A percentile compares a stretch with the other conserved stretches of the same genome.
Evolutionary conservation across 148 eudicot species (phyloP).

Genomic region (Camellia granthamiana): DNA sequence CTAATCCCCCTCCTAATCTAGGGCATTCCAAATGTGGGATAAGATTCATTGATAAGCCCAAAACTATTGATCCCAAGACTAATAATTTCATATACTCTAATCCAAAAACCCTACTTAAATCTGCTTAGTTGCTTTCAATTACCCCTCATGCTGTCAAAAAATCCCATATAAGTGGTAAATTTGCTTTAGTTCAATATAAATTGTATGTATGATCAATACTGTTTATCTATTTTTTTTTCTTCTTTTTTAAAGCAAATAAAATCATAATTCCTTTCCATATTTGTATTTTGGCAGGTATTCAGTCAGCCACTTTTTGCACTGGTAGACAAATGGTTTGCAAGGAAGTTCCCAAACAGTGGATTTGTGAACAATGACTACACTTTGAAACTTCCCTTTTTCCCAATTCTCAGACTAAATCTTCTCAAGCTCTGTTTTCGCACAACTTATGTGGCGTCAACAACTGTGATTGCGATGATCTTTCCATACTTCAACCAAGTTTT

Average conservation of each 20-base stretch:
- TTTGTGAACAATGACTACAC: conserved; percentile 31
- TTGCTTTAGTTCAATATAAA: too few species aligned
- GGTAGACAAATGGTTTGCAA: conserved; percentile 32
- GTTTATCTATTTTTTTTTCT: too few species aligned
- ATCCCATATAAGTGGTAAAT: too few species aligned
- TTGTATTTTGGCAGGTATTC: conserved; percentile 22
- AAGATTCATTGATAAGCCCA: too few species aligned
- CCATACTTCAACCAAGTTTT: conserved; percentile 53
- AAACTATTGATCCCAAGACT: too few species aligned
- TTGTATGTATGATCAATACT: too few species aligned
- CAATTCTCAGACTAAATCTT: conserved; percentile 24
- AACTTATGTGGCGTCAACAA: conserved; percentile 38
- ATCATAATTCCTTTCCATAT: not conserved
- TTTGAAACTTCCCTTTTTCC: conserved; percentile 31
- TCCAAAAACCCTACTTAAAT: too few species aligned
- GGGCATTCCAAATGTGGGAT: too few species aligned
- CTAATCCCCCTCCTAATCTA: too few species aligned
- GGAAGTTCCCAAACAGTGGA: conserved; percentile 31
- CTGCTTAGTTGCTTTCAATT: too few species aligned
- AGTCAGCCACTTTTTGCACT: conserved; percentile 47
- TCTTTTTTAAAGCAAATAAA: not conserved
- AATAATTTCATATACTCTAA: too few species aligned
- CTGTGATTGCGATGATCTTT: conserved; percentile 32
- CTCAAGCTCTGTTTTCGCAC: conserved; percentile 43
- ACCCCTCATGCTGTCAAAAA: too few species aligned